phyloP scores from a whole-genome alignment of 2,329 filamentous ascomycete species.

The Nannizziopsis barbatae region DNA sequence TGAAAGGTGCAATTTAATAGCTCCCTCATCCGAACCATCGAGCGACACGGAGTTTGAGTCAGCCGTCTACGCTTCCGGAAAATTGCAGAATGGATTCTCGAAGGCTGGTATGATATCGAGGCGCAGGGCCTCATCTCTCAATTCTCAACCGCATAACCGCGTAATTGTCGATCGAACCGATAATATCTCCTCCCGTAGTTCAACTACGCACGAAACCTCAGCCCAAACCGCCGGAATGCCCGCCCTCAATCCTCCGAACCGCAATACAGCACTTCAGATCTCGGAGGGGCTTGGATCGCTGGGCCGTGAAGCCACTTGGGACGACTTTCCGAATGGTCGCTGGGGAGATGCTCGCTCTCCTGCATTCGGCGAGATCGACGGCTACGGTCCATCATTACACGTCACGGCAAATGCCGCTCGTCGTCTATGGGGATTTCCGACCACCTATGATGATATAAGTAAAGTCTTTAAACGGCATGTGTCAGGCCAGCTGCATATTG shows the following conservation, averaged over 20 bases:
- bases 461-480: conserved; percentile 72
- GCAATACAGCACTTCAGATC: conserved; percentile 79
- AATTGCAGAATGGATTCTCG: conserved; percentile 20
- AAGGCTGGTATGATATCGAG: conserved; percentile 25
- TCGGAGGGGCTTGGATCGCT: conserved; percentile 85
- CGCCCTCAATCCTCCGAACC: conserved; percentile 53
- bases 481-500: conserved; percentile 62
- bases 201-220: conserved; percentile 50
- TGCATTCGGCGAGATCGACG: conserved; percentile 91
- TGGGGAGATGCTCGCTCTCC: conserved; percentile 90
- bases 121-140: conserved; percentile 64
- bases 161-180: conserved; percentile 60
- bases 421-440: conserved; percentile 73
- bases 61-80: conserved; percentile 28
- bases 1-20: conserved; percentile 74
- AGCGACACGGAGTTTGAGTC: conserved; percentile 40
- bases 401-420: conserved; percentile 77
- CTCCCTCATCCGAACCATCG: conserved; percentile 32
- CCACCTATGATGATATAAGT: conserved; percentile 59
- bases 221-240: conserved; percentile 70
- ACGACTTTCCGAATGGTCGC: conserved; percentile 92
- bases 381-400: conserved; percentile 93
- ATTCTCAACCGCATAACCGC: conserved; percentile 75
- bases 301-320: conserved; percentile 93
- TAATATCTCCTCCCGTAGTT: conserved; percentile 26